phyloP scores from a whole-genome alignment of 768 basidiomycete genomes.

The Galerina sulciceps region DNA sequence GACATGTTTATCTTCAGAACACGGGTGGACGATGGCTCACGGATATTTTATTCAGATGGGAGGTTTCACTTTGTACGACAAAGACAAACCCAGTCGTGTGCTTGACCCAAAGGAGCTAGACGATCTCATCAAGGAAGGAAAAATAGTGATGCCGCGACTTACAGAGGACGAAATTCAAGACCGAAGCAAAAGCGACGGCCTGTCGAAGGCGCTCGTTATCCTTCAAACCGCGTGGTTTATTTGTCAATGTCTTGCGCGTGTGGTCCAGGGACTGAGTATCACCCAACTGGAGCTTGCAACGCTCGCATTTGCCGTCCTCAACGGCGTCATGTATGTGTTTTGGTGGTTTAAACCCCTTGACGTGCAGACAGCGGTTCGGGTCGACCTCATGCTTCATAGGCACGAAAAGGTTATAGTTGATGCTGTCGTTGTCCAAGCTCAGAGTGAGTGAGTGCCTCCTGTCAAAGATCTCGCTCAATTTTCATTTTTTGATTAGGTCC shows the following conservation, averaged over 20 bases:
- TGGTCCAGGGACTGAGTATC: neutral
- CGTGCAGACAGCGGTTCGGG: no score
- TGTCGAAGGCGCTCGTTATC: constrained; percentile 33
- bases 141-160: constrained; percentile 3
- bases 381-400: no score
- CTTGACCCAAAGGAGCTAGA: constrained; percentile 14
- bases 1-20: no score
- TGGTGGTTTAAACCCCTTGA: no score
- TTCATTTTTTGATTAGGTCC: no score
- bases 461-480: no score
- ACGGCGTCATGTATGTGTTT: no score
- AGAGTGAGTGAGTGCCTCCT: no score
- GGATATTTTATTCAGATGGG: constrained; percentile 19
- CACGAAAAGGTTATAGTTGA: no score
- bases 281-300: no score
- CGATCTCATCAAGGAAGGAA: neutral
- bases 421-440: no score
- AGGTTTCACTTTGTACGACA: constrained; percentile 14
- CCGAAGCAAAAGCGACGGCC: constrained; percentile 21
- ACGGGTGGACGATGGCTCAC: constrained; percentile 14
- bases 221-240: constrained; percentile 36
- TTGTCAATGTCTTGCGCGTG: constrained; percentile 27
- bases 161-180: constrained; percentile 9
- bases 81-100: neutral
- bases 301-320: no score